Conservation (phyloP, 129 eudicot species). For the Centella asiatica region DNA sequence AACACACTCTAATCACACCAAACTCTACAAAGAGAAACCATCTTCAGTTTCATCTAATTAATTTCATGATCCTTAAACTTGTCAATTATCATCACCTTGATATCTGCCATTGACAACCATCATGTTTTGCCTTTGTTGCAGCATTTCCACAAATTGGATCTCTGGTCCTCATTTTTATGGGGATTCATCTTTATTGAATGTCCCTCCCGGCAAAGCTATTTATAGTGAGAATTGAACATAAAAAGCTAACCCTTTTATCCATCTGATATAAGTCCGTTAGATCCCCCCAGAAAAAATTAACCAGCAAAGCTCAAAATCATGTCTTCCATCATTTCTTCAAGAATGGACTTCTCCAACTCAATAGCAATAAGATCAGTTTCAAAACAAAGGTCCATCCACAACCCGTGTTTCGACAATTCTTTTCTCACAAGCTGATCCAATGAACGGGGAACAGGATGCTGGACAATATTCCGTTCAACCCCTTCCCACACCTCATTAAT, state of each 20-base stretch:
- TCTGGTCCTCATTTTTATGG: neutral
- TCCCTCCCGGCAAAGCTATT: neutral
- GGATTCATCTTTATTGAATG: neutral
- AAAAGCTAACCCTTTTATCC: constrained; percentile 3
- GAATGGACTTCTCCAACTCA: constrained; percentile 49
- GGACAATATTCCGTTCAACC: constrained; percentile 41
- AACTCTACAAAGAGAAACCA: constrained; percentile 4
- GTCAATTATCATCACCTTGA: neutral
- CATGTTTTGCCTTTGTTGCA: neutral
- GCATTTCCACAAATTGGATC: neutral
- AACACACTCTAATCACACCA: constrained; percentile 31
- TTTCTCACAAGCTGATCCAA: constrained; percentile 61
- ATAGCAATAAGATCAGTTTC: constrained; percentile 39
- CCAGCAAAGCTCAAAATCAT: constrained; percentile 30
- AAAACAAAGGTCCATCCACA: constrained; percentile 60
- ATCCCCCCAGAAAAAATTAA: no score
- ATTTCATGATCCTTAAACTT: neutral
- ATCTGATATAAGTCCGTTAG: neutral
- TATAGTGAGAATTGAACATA: neutral
- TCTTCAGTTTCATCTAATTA: constrained; percentile 11
- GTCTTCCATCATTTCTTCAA: constrained; percentile 65
- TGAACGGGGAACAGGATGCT: constrained; percentile 34
- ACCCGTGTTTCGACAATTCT: constrained; percentile 45
- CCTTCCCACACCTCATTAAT: constrained; percentile 70
- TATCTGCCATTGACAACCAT: neutral